Percentiles rank a stretch among this genome's conserved stretches.
These are phyloP conservation scores for Gigaspora rosea DNA, from an alignment of 192 early-diverging fungal genomes.

Conservation along the genomic window DNA sequence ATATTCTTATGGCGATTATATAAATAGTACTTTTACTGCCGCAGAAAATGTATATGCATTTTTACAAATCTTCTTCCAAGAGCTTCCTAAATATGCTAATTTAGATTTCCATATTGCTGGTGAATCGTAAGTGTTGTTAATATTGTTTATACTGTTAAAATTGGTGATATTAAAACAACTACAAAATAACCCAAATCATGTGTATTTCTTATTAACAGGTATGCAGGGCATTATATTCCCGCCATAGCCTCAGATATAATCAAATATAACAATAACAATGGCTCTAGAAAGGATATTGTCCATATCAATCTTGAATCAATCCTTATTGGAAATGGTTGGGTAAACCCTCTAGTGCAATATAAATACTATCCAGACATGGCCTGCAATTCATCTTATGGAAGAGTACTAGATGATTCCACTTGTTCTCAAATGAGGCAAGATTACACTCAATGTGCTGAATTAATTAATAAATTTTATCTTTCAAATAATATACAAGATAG, in stretches of 20 bases:
- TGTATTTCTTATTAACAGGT: conserved; percentile 34
- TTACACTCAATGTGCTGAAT: conserved; percentile 70
- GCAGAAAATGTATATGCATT: conserved; percentile 91
- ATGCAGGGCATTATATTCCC: conserved; percentile 94
- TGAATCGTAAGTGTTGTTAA: conserved; percentile 55
- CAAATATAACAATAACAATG: conserved; percentile 66
- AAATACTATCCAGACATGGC: conserved; percentile 81
- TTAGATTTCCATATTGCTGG: conserved; percentile 87
- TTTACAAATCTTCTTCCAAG: conserved; percentile 87
- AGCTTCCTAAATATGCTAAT: conserved; percentile 79
- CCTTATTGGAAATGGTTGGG: conserved; percentile 90
- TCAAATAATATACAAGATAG: conserved; percentile 70
- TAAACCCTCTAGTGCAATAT: conserved; percentile 87
- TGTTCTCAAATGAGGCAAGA: conserved; percentile 74
- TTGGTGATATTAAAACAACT: background rate
- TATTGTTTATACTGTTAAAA: background rate
- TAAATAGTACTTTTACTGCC: conserved; percentile 72
- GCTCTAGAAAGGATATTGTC: background rate
- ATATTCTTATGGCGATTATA: conserved; percentile 80
- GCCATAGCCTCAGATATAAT: conserved; percentile 83
- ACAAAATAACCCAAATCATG: no score
- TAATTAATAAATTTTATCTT: conserved; percentile 86
- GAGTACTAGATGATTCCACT: conserved; percentile 72
- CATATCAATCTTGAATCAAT: conserved; percentile 73
- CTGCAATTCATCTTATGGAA: conserved; percentile 72